Conservation (phyloP, 2,329 filamentous ascomycete genomes). For the Pseudogymnoascus sp. region DNA sequence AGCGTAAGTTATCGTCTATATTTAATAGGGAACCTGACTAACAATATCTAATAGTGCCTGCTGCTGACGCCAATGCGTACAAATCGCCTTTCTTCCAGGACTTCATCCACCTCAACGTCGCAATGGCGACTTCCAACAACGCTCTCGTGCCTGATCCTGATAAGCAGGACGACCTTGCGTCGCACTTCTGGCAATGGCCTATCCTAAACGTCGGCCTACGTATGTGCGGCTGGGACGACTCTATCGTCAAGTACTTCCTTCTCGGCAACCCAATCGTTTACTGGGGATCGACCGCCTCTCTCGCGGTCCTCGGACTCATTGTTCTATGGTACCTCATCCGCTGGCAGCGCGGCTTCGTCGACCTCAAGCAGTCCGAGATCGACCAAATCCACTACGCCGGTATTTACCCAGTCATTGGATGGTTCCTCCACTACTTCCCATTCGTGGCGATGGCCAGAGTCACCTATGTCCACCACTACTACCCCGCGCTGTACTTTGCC, state of each 20-base stretch:
- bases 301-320: conserved; percentile 63
- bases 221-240: conserved; percentile 98
- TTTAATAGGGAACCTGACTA: conserved; percentile 12
- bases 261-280: conserved; percentile 94
- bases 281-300: conserved; percentile 79
- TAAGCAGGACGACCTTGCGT: conserved; percentile 97
- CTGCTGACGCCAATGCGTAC: conserved; percentile 82
- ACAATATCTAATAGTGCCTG: conserved; percentile 55
- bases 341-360: conserved; percentile 90
- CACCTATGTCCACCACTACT: conserved; percentile 99
- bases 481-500: conserved; percentile 94
- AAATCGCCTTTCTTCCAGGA: conserved; percentile 96
- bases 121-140: conserved; percentile 99
- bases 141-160: conserved; percentile 94
- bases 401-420: conserved; percentile 83
- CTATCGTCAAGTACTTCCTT: conserved; percentile 94
- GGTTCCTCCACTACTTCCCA: conserved; percentile 92
- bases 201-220: conserved; percentile 88
- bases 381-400: conserved; percentile 93
- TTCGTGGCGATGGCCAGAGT: conserved; percentile 98
- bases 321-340: conserved; percentile 79
- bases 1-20: conserved; percentile 51
- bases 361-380: conserved; percentile 70
- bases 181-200: conserved; percentile 97
- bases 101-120: conserved; percentile 95